Percentiles rank a stretch among this genome's conserved stretches.
Evolutionary conservation across 257 asterid species (phyloP).

Genomic region (Lithospermum erythrorhizon): DNA sequence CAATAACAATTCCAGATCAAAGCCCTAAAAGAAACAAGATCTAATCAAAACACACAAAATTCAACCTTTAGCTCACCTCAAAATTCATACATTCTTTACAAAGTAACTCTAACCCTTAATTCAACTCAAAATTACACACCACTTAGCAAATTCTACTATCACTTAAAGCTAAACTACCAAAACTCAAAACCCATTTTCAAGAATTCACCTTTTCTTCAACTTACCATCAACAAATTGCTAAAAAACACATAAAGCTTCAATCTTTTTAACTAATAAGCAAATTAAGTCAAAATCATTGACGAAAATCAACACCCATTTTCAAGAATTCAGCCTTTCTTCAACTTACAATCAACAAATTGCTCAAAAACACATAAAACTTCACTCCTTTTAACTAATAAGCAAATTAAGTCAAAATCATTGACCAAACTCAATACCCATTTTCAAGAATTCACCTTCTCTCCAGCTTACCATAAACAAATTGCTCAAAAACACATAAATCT

Average conservation of each 20-base stretch:
- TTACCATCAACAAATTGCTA: not conserved
- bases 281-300: no score
- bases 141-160: not conserved
- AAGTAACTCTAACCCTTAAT: not conserved
- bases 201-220: not conserved
- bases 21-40: no score
- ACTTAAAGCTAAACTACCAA: not conserved
- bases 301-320: not conserved
- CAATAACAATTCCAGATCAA: no score
- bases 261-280: not conserved
- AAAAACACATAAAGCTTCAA: not conserved
- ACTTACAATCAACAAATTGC: not conserved
- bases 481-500: not conserved
- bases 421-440: not conserved
- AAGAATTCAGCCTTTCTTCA: not conserved
- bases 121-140: conserved; percentile 1
- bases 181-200: not conserved
- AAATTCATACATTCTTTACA: no score
- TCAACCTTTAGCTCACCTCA: no score
- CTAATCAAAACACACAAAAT: no score
- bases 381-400: not conserved
- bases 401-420: not conserved
- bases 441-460: not conserved
- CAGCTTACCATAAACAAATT: not conserved
- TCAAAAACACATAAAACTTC: not conserved